Evolutionary conservation across 805 yeast species (phyloP).

Genomic region (Hanseniaspora guilliermondii): DNA sequence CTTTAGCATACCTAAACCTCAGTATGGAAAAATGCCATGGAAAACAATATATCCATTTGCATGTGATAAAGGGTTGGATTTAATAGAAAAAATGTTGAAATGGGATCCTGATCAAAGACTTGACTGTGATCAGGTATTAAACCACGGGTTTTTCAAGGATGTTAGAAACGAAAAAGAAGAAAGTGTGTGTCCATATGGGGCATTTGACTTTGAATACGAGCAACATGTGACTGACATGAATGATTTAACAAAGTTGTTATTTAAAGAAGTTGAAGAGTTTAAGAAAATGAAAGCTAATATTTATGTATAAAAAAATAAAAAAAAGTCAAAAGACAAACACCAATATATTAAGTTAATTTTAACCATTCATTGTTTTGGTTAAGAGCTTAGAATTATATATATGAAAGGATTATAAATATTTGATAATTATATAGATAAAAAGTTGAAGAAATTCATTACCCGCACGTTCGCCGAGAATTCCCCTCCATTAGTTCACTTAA

Average conservation of each 20-base stretch:
- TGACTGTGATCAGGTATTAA: conserved; percentile 43
- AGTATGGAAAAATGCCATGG: conserved; percentile 38
- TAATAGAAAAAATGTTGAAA: conserved; percentile 42
- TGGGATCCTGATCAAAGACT: conserved; percentile 54
- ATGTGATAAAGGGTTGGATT: conserved; percentile 35
- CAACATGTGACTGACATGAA: conserved; percentile 28
- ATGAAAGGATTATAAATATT: too few relatives aligned
- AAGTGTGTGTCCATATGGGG: conserved; percentile 33
- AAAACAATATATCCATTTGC: conserved; percentile 50
- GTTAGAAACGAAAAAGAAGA: conserved; percentile 50
- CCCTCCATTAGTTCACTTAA: too few relatives aligned
- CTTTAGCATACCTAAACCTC: conserved; percentile 34
- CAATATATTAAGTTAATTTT: too few relatives aligned
- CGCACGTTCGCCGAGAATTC: too few relatives aligned
- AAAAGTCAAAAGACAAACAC: too few relatives aligned
- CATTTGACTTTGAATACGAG: conserved; percentile 64
- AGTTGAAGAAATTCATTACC: too few relatives aligned
- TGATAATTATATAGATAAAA: too few relatives aligned
- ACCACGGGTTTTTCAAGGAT: conserved; percentile 41
- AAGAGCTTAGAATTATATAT: too few relatives aligned
- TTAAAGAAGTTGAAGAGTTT: conserved; percentile 42
- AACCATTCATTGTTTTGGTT: too few relatives aligned
- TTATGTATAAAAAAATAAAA: not conserved
- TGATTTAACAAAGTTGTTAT: conserved; percentile 38
- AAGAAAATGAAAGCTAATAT: conserved; percentile 25